Percentiles rank a stretch among this genome's conserved stretches.
Evolutionary conservation across 2,329 filamentous ascomycete species (phyloP).

Genomic region (Rutstroemia sp.): DNA sequence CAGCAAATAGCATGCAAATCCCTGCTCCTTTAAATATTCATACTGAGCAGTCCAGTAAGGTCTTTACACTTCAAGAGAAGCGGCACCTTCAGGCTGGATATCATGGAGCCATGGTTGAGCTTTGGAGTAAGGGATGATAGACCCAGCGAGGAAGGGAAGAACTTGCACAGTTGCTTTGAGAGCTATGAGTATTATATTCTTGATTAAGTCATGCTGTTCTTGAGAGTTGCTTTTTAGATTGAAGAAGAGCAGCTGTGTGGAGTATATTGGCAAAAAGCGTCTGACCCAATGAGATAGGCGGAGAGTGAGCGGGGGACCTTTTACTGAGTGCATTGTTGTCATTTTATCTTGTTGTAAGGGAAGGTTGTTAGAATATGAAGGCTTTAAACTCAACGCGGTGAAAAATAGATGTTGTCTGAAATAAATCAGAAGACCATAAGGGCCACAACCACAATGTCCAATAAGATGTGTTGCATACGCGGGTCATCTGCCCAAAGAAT

Average conservation of each 20-base stretch:
- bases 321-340: background rate
- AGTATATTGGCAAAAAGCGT: background rate
- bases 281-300: background rate
- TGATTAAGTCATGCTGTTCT: background rate
- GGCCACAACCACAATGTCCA: no score
- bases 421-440: no score
- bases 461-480: no score
- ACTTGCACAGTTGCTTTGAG: background rate
- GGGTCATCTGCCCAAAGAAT: no score
- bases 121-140: no score
- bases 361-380: no score
- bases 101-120: background rate
- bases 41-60: background rate
- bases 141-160: background rate
- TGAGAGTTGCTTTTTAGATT: background rate
- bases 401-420: no score
- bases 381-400: no score
- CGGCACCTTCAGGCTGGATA: background rate
- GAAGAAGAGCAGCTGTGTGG: background rate
- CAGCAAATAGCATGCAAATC: background rate
- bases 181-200: background rate
- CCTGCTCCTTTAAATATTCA: no score
- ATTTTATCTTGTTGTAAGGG: background rate
- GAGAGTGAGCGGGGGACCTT: background rate
- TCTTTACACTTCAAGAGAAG: background rate